Percentiles rank a stretch among this genome's conserved stretches.
Evolutionary conservation across 169 alveolate genomes (phyloP).

Genomic region (Eimeria acervulina): DNA sequence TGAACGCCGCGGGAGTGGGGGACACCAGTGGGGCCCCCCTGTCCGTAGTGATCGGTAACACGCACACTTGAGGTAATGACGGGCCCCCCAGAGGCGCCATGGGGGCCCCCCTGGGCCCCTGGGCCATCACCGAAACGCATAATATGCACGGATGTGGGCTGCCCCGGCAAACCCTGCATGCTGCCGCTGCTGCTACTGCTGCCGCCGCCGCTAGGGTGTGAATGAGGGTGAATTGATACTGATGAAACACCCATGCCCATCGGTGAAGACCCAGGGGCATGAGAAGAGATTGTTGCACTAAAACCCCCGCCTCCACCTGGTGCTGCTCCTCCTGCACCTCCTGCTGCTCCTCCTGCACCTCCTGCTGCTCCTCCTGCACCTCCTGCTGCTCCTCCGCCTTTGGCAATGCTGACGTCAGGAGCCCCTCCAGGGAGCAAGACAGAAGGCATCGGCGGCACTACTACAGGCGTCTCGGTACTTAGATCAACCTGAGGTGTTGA

Average conservation of each 20-base stretch:
- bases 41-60: too few relatives aligned
- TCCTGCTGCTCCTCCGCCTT: not conserved
- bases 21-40: too few relatives aligned
- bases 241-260: too few relatives aligned
- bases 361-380: not conserved
- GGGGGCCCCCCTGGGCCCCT: not conserved
- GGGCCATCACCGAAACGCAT: conserved; percentile 21
- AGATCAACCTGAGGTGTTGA: not conserved
- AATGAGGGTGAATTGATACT: not conserved
- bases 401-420: not conserved
- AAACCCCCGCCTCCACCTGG: not conserved
- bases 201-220: not conserved
- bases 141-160: not conserved
- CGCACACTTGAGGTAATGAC: not conserved
- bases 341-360: not conserved
- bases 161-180: not conserved
- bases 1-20: not conserved
- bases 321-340: not conserved
- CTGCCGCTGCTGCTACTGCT: not conserved
- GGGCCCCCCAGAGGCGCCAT: not conserved
- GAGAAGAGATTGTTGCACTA: too few relatives aligned
- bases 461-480: not conserved
- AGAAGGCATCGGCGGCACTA: not conserved
- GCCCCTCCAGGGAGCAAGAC: not conserved
- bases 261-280: too few relatives aligned